These are phyloP conservation scores for Stipa capillata DNA, from an alignment of 176 grass and related monocot species.

Conservation along the genomic window DNA sequence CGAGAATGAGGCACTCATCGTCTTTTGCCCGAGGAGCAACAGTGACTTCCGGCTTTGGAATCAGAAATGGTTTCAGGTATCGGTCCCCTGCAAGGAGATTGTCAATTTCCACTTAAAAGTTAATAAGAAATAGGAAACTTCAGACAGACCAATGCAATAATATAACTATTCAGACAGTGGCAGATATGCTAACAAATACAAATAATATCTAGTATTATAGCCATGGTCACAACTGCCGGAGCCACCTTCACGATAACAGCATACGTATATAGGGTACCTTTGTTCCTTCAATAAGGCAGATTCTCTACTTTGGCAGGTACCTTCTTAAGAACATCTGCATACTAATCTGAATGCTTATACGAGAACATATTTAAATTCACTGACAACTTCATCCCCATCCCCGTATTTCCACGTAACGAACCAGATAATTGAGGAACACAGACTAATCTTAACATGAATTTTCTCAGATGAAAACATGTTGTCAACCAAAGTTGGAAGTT, in stretches of 20 bases:
- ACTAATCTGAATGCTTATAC: conserved; percentile 19
- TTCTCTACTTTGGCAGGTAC: conserved; percentile 13
- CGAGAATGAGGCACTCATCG: conserved; percentile 51
- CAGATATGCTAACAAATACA: conserved; percentile 2
- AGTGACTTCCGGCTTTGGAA: conserved; percentile 43
- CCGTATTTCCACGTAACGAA: not conserved
- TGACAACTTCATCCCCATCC: not conserved
- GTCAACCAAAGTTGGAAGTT: not conserved
- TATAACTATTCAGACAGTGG: not conserved
- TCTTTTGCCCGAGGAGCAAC: conserved; percentile 35
- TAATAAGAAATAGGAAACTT: not conserved
- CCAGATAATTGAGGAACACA: not conserved
- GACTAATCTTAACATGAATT: not conserved
- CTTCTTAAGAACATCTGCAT: conserved; percentile 13
- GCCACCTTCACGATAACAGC: not conserved
- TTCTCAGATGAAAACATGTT: not conserved
- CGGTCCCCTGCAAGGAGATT: conserved; percentile 40
- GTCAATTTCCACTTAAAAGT: not conserved
- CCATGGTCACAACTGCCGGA: conserved; percentile 8
- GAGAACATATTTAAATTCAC: conserved; percentile 1
- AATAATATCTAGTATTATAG: conserved; percentile 9
- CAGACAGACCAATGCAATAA: not conserved
- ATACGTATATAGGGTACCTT: conserved; percentile 17
- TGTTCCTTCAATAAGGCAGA: not conserved
- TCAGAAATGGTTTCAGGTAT: conserved; percentile 46